Evolutionary conservation across 1,284 basidiomycete species (phyloP), one percentile per base, ranked within the genome.

Genomic region (Filobasidium uniguttulatum): DNA sequence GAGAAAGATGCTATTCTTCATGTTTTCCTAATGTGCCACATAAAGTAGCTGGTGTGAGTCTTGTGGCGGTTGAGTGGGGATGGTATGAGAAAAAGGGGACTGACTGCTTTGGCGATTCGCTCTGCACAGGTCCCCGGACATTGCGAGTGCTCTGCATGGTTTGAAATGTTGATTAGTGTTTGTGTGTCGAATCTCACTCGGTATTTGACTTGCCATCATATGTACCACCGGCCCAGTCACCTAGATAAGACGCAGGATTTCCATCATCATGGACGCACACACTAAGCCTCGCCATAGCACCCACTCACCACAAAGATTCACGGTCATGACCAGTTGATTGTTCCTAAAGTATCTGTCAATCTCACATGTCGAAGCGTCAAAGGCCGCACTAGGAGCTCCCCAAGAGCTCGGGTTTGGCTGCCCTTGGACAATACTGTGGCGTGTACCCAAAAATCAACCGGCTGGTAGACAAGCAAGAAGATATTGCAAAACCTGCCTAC

Each of bases 41-140:
- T 22, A 10, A 44, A 15, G n/a, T 19, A 30, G 9, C 14, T 6
- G 40, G 14, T 33, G 19, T 6, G 12, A 19, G 1, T 4, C 15
- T 29, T 34, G 22, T 15, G 12, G 15, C 9, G 44, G 2, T 19
- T 17, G 26, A 12, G 28, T 36, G 25, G 47, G 31, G 31, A 22
- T 10, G 7, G 14, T 36, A 5, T 20, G 17, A 22, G 23, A 3
- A 8, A 17, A 31, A 12, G 22, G 19, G 23, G 9, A 54, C 62
- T 46, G 33, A 65, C 64, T 12, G 79, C 73, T 60, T 85, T 72
- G 45, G 77, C 72, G 36, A 89, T 78, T 33, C 75, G 74, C 15
- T 79, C 68, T 8, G 71, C 69, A 63, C 84, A 88, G 8, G 80
- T 81, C 8, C 81, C 82, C 0, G 80, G 76, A 65, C 83, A 86